phyloP scores from a whole-genome alignment of 176 grass and related monocot genomes.

The Oryza glaberrima region DNA sequence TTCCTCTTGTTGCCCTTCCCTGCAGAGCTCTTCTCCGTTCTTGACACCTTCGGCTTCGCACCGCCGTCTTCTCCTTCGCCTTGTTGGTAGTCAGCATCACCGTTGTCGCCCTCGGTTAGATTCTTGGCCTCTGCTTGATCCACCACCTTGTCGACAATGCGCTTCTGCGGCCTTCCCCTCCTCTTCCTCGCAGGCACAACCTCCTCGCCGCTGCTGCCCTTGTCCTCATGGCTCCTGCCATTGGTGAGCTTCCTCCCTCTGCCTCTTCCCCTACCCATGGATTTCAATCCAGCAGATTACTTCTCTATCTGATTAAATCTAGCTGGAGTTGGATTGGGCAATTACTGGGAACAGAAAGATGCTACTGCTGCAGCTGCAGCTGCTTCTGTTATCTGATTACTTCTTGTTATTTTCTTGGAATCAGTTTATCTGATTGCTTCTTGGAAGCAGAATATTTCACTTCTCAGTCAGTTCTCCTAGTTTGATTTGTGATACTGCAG shows the following conservation, averaged over 20 bases:
- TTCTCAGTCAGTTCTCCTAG: not conserved
- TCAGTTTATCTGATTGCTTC: constrained; percentile 6
- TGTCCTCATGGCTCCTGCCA: constrained; percentile 51
- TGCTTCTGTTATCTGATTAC: constrained; percentile 2
- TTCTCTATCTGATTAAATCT: too few relatives aligned
- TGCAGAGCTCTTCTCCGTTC: constrained; percentile 36
- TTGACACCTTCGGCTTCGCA: constrained; percentile 32
- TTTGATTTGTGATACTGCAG: not conserved
- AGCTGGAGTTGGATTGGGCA: constrained; percentile 7
- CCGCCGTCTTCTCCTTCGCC: constrained; percentile 39
- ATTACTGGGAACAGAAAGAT: not conserved
- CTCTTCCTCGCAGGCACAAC: constrained; percentile 61
- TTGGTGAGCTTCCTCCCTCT: constrained; percentile 60
- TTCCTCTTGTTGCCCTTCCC: constrained; percentile 65
- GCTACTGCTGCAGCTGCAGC: not conserved
- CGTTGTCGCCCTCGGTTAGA: constrained; percentile 35
- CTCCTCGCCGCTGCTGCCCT: constrained; percentile 56
- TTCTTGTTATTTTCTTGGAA: not conserved
- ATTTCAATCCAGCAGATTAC: constrained; percentile 11
- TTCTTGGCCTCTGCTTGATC: constrained; percentile 44
- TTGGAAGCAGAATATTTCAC: constrained; percentile 24
- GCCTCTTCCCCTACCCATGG: constrained; percentile 79
- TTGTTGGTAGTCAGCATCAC: constrained; percentile 41
- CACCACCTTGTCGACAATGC: constrained; percentile 40
- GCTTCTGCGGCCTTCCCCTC: constrained; percentile 74